Base-by-base conservation (phyloP, 164 flowering plant species). In the Umbellularia californica region DNA sequence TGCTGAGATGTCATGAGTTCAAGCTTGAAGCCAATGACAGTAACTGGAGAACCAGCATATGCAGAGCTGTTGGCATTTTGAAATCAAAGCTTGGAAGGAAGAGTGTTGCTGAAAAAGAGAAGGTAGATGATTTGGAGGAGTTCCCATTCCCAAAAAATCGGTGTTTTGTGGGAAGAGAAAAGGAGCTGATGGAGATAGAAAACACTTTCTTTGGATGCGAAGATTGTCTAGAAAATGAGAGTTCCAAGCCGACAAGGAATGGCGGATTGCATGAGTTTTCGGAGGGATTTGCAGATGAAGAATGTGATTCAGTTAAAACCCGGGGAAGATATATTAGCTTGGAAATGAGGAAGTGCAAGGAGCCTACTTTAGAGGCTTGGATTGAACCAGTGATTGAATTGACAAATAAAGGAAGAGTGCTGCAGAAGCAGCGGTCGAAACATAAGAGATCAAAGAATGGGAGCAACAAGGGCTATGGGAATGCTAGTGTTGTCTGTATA, bases 141-240 rank as follows among this genome's bases (percentile, higher is more conserved):
- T 68, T 92, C 12, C 90, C 92, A 1, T 90, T 90, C 65, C 87
- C 89, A 3, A 88, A 93, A 76, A 94, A 91, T 78, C 80, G 77
- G 67, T 76, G 6, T 58, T 94, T 94, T 77, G 88, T 88, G 15
- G 98, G 98, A 35, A 88, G 98, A 78, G 91, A 92, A 65, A 89
- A 86, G 76, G 94, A 92, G 85, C 79, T 92, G 6, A 70, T 69
- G 81, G 97, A 94, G 76, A 90, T 94, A 4, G 97, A 90, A 72
- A 70, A 79, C 58, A 79, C 89, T 19, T 84, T 94, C 20, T 90
- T 92, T 76, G 93, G 93, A 6, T 70, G 73, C 77, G 82, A 83
- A 13, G 92, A 86, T 28, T 70, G 30, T 66, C 69, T 73, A 5
- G 92, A 87, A 51, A 83, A 77, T 50, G 89, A 89, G 19, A 58